Percentiles rank a stretch among this genome's conserved stretches.
Evolutionary conservation across 768 basidiomycete species (phyloP).

Genomic region (Dioszegia crocea): DNA sequence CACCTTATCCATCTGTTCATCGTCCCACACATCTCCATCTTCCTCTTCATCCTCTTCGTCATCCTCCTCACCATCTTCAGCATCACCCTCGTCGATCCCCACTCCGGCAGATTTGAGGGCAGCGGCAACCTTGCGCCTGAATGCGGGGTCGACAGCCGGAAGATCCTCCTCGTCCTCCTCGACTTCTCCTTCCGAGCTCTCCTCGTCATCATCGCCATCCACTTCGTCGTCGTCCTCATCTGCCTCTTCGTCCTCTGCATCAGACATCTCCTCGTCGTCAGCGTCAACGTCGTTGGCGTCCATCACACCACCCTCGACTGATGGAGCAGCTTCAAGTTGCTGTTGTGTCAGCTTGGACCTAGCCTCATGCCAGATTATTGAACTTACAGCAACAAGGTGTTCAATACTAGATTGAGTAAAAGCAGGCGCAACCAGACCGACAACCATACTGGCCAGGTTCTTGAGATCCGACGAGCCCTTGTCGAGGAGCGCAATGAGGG

Average conservation of each 20-base stretch:
- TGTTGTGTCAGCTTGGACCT: slow-evolving; percentile 45
- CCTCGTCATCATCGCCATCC: slow-evolving; percentile 11
- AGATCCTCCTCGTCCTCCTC: slow-evolving; percentile 42
- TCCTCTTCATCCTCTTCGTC: slow-evolving; percentile 62
- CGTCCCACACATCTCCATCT: slow-evolving; percentile 65
- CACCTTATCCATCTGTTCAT: slow-evolving; percentile 96
- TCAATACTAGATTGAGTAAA: slow-evolving; percentile 70
- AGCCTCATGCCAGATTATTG: not conserved
- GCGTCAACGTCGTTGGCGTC: slow-evolving; percentile 26
- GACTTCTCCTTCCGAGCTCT: slow-evolving; percentile 49
- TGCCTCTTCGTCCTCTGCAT: not conserved
- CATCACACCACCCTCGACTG: slow-evolving; percentile 54
- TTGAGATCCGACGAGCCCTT: slow-evolving; percentile 75
- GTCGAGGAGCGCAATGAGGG: slow-evolving; percentile 85
- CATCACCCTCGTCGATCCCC: slow-evolving; percentile 52
- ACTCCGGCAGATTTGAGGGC: slow-evolving; percentile 52
- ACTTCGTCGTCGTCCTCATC: slow-evolving; percentile 14
- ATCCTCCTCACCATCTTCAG: slow-evolving; percentile 56
- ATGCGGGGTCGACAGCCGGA: slow-evolving; percentile 53
- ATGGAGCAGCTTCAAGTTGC: slow-evolving; percentile 68
- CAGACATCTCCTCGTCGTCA: slow-evolving; percentile 10
- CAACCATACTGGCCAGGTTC: slow-evolving; percentile 72
- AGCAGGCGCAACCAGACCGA: slow-evolving; percentile 65
- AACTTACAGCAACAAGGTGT: slow-evolving; percentile 71
- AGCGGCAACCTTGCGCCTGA: slow-evolving; percentile 61